Conservation (phyloP, 345 rosid genomes). For the Rhodamnia rubescens region DNA sequence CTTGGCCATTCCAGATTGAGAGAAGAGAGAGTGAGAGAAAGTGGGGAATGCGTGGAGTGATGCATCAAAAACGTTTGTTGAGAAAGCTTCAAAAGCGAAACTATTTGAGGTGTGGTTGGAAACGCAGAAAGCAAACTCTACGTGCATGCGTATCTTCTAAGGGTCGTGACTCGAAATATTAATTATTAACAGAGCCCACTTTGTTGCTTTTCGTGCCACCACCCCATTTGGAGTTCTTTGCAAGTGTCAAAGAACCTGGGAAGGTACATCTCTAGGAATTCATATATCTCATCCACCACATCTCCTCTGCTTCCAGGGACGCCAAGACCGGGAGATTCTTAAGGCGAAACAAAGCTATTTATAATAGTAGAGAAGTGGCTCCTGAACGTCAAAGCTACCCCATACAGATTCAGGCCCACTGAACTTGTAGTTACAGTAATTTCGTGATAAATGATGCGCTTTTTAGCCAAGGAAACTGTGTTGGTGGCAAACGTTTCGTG, state of each 20-base stretch:
- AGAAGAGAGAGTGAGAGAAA: neutral
- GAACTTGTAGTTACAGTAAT: neutral
- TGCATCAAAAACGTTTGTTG: neutral
- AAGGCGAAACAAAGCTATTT: neutral
- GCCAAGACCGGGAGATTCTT: neutral
- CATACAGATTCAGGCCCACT: neutral
- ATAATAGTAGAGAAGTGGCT: neutral
- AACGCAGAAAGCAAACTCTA: conserved; percentile 9
- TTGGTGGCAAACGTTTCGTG: neutral
- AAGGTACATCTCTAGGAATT: neutral
- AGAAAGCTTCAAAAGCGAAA: neutral
- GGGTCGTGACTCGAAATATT: neutral
- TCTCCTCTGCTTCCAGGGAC: neutral
- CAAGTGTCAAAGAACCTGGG: neutral
- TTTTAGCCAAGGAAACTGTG: neutral
- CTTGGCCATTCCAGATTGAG: neutral
- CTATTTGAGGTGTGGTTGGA: neutral
- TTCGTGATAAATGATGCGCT: neutral
- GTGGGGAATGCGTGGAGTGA: neutral
- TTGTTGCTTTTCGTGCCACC: neutral
- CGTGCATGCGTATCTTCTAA: neutral
- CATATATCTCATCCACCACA: neutral
- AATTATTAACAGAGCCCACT: neutral
- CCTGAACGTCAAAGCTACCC: neutral
- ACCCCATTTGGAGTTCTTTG: neutral